Conservation (phyloP, 2,329 filamentous ascomycete genomes). For the Massarina eburnea region DNA sequence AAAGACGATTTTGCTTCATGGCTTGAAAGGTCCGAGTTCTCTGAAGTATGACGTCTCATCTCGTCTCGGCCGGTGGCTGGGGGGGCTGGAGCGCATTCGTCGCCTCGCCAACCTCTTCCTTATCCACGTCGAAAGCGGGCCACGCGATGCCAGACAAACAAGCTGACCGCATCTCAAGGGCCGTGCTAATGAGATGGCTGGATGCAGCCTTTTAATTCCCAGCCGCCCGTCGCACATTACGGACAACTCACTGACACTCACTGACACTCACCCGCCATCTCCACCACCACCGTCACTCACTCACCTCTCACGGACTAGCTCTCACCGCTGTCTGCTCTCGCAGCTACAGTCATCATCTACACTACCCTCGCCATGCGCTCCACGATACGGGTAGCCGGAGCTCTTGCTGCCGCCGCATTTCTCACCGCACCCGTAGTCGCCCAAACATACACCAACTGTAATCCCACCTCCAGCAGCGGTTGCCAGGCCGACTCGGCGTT, state of each 20-base stretch:
- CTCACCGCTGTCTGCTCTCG: constrained; percentile 1
- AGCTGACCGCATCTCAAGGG: constrained; percentile 28
- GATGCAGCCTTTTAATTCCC: constrained; percentile 28
- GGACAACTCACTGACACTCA: constrained; percentile 3
- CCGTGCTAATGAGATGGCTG: constrained; percentile 37
- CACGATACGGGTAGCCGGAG: constrained; percentile 36
- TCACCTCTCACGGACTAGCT: neutral
- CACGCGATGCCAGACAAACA: constrained; percentile 18
- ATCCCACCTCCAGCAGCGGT: constrained; percentile 55
- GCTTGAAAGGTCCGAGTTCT: neutral
- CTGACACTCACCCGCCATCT: neutral
- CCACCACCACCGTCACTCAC: neutral
- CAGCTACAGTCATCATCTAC: neutral
- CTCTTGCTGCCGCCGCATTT: constrained; percentile 43
- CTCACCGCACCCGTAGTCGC: constrained; percentile 45
- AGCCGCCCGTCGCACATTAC: constrained; percentile 19
- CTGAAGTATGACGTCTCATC: constrained; percentile 7
- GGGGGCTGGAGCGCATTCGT: constrained; percentile 21
- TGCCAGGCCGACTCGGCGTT: constrained; percentile 80
- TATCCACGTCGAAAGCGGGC: constrained; percentile 24
- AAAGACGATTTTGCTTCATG: neutral
- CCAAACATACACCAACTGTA: constrained; percentile 60
- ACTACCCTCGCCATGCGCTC: constrained; percentile 35
- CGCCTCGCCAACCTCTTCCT: constrained; percentile 36
- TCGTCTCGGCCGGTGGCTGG: constrained; percentile 27